Base-by-base conservation (phyloP, 495 filamentous ascomycete species). In the Aspergillus panamensis region DNA sequence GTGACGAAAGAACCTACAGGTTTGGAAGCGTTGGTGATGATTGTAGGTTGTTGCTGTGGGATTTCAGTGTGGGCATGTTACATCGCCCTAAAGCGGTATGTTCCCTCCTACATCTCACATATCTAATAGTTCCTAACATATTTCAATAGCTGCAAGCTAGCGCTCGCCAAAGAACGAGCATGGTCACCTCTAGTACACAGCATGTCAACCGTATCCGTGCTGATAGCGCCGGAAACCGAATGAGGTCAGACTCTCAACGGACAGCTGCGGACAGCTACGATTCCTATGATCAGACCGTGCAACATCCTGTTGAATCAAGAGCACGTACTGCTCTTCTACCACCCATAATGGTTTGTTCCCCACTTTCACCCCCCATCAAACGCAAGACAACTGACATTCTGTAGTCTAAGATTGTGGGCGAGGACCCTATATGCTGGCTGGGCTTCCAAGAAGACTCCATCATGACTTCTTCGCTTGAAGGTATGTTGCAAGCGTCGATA, bases 11-110 rank as follows among this genome's bases (percentile, higher is more conserved):
- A 59, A 97, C 91, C 59, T 98, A 98, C 66, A 82, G 94, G 3
- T 95, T 98, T 62, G 94, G 95, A 29, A 95, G 89, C 62, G 95
- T 97, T 14, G 95, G 95, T 6, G 92, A 96, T 69, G 94, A 98
- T 68, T 89, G 94, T 63, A 75, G 91, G 53, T 71, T 98, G 32
- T 80, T 96, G 49, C 75, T 98, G 32, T 98, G 94, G 94, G 94
- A 98, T 76, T 98, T 98, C 70, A 94, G 86, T 57, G 92, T 96
- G 29, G 92, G 92, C 48, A 97, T 97, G 92, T 75, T 98, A 60
- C 87, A 93, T 68, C 83, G 94, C 32, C 95, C 94, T 1, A 91
- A 88, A 65, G 88, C 85, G 60, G 87, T 90, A 78, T 60, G 84
- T 69, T 55, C 45, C 8, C 50, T 31, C 13, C 35, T 19, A 21